phyloP scores from a whole-genome alignment of 495 filamentous ascomycete species.

The Aspergillus ostianus region DNA sequence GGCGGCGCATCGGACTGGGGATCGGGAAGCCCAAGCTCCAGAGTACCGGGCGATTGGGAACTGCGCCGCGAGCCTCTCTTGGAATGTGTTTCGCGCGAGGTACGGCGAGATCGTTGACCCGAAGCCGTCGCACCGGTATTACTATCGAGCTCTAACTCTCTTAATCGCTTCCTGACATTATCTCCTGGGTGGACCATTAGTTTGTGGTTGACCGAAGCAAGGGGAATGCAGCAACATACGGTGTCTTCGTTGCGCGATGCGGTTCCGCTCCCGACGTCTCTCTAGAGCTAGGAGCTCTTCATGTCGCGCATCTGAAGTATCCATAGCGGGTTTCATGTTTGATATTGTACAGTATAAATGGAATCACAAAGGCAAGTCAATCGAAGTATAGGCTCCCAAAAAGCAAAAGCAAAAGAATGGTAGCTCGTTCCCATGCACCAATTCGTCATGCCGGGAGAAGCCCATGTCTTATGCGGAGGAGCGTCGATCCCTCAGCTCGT shows the following conservation, averaged over 20 bases:
- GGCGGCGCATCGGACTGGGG: neutral
- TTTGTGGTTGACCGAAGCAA: neutral
- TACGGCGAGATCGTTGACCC: neutral
- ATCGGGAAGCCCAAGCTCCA: neutral
- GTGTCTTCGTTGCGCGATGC: slow-evolving; percentile 11
- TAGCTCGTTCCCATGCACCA: neutral
- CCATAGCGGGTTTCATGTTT: neutral
- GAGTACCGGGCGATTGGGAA: neutral
- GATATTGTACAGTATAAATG: neutral
- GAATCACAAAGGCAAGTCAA: neutral
- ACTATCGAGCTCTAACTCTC: neutral
- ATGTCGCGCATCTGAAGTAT: neutral
- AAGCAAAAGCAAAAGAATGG: neutral
- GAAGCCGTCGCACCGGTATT: neutral
- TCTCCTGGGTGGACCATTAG: slow-evolving; percentile 1
- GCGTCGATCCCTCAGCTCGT: neutral
- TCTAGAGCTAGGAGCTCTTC: slow-evolving; percentile 13
- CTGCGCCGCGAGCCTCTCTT: neutral
- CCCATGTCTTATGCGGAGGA: neutral
- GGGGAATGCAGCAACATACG: neutral
- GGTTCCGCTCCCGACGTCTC: slow-evolving; percentile 9
- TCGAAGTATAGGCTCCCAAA: neutral
- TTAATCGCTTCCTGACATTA: slow-evolving; percentile 3
- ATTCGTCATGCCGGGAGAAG: neutral
- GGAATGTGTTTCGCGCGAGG: neutral